Conservation (phyloP, 140 eudicot species). For the Erigeron philadelphicus region DNA sequence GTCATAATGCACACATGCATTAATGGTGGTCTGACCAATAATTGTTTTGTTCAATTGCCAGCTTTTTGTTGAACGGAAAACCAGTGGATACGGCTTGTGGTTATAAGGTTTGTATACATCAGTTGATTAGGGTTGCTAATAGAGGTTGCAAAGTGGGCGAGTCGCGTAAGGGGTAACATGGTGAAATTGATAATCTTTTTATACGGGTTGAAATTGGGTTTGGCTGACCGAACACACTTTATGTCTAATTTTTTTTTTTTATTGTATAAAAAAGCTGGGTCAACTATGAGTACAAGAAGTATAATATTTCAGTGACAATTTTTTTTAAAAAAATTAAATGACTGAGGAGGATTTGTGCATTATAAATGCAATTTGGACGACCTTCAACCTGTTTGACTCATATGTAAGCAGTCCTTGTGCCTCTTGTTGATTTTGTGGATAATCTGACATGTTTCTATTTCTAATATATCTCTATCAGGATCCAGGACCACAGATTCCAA, state of each 20-base stretch:
- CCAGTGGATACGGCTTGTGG: conserved; percentile 56
- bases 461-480: conserved; percentile 40
- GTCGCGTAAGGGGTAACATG: conserved; percentile 9
- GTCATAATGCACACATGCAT: conserved; percentile 4
- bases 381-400: background rate
- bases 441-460: background rate
- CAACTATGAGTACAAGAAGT: background rate
- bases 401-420: conserved; percentile 9
- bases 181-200: no score
- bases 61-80: conserved; percentile 71
- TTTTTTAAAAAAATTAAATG: background rate
- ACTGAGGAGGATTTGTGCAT: background rate
- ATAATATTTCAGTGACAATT: background rate
- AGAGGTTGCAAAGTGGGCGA: conserved; percentile 5
- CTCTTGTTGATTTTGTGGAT: conserved; percentile 6
- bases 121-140: background rate
- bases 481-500: conserved; percentile 80
- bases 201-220: no score
- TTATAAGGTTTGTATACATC: conserved; percentile 45
- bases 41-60: conserved; percentile 24
- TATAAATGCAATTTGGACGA: background rate
- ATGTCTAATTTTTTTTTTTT: background rate
- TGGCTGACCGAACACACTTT: background rate
- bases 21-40: conserved; percentile 22
- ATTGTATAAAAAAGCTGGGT: background rate